A percentile compares a stretch with the other conserved stretches of the same genome.
Evolutionary conservation across 345 rosid genomes (phyloP).

Genomic region (Conringia planisiliqua): DNA sequence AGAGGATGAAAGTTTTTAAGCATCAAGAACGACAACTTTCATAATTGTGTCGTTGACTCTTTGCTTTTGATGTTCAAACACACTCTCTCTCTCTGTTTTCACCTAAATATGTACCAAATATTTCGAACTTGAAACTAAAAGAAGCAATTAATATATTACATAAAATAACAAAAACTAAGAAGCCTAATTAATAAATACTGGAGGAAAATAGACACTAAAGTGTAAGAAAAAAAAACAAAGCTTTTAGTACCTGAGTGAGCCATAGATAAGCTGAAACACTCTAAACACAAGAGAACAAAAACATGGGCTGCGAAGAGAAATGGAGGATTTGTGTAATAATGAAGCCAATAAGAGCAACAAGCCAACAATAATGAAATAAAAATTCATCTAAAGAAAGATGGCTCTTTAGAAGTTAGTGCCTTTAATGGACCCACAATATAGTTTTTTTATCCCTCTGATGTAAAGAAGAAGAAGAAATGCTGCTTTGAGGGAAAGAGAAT

Average conservation of each 20-base stretch:
- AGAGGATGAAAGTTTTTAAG: constrained; percentile 8
- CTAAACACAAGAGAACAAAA: constrained; percentile 27
- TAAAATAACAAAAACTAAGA: constrained; percentile 8
- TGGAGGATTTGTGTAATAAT: constrained; percentile 28
- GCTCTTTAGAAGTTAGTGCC: constrained; percentile 38
- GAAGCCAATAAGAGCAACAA: constrained; percentile 19
- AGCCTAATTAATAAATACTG: not conserved
- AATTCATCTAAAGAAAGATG: constrained; percentile 29
- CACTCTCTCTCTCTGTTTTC: not conserved
- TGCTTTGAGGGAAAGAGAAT: constrained; percentile 59
- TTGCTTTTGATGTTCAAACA: constrained; percentile 9
- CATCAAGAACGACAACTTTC: constrained; percentile 1
- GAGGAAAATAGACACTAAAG: constrained; percentile 11
- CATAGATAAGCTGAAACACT: constrained; percentile 39
- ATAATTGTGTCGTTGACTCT: not conserved
- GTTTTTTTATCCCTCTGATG: constrained; percentile 17
- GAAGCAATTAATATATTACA: constrained; percentile 7
- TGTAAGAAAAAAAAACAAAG: constrained; percentile 11
- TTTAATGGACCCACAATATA: constrained; percentile 57
- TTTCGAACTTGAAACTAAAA: constrained; percentile 29
- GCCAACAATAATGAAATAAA: constrained; percentile 16
- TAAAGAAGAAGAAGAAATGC: constrained; percentile 33
- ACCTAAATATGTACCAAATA: constrained; percentile 11
- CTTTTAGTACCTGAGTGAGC: constrained; percentile 40
- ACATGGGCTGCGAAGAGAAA: constrained; percentile 26